Evolutionary conservation across 176 grass and related monocot species (phyloP), one percentile per base, ranked within the genome.

Genomic region (Echinochloa phyllopogon): DNA sequence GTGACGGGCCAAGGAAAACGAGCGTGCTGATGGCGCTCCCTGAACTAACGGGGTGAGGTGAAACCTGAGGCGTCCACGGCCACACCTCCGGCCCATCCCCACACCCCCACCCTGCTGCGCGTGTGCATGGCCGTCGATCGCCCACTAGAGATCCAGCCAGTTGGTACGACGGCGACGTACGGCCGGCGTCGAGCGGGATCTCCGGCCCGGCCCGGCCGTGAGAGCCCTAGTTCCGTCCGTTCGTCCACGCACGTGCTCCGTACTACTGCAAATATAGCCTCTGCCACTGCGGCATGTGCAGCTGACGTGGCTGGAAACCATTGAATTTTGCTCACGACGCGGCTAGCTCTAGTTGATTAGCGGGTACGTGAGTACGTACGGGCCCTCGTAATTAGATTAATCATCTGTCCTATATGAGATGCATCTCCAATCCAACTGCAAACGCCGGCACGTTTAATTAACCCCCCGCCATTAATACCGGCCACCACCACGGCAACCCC

Each of bases 21-120:
- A 73, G 74, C n/a, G 60, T 44, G 51, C 11, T 76, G 87, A 89
- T 89, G 77, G 87, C 48, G 27, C 69, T 60, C 4, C 29, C 69
- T 59, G 51, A 89, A 60, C 87, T 62, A 89, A 75, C 82, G 6
- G 38, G 65, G 29, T 44, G 18, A 8, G 10, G 41, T 29, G 69
- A 57, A 69, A 33, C 62, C 15, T 71, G 55, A 70, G 64, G 58
- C 21, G 66, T 44, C 67, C 67, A n/a, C 36, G 72, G 8, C 55
- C 60, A 55, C 50, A 27, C 17, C 43, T 25, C 37, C 29, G 29
- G 29, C 29, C 29, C 29, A 33, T 33, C 29, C 29, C 29, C 29
- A 33, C 29, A 33, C 29, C 1, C 1, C 29, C 29, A 33, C 29
- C 29, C 29, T 33, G 29, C 36, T 20, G 37, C 45, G 36, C 3